Base-by-base conservation (phyloP, 1,139 yeast genomes). In the Pichia kudriavzevii region DNA sequence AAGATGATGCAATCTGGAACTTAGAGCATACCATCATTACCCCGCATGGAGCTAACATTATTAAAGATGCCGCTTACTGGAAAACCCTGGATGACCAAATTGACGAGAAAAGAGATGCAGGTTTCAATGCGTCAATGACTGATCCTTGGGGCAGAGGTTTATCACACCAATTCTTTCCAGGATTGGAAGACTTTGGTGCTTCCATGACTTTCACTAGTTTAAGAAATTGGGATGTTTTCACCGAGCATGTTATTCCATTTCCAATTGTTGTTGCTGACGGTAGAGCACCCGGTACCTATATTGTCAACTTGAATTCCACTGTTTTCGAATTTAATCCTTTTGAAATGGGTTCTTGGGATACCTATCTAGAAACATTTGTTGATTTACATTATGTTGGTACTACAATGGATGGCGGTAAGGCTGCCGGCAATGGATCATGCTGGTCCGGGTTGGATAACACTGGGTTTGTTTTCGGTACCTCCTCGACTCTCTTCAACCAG, bases 121-220 rank as follows among this genome's bases (percentile, higher is more conserved):
- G 95, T 2, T 88, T 69, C 59, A 77, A 79, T 35, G 63, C 77
- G 22, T 74, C 88, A 5, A 50, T 88, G 38, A 85, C 95, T n/a
- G 96, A 87, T 61, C 72, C 82, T 43, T 88, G 96, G 96, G 94
- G 93, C n/a, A 67, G 94, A 52, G 79, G 85, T 1, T 64, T 87
- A 35, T 72, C 93, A 1, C 72, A 79, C 51, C 94, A 84, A 59
- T 79, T 80, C 55, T 76, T 87, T 53, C 64, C 79, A 40, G 64
- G 65, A 37, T 62, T 65, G 33, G 55, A 67, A 24, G 69, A 73
- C 44, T 73, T 72, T 37, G 84, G 82, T 38, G 77, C 72, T 2
- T 77, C 72, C 6, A 63, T 79, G 49, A 70, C 82, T 3, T 81
- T 82, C 73, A 69, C 83, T 8, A 73, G 76, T 31, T 57, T 82